Base-by-base conservation (phyloP, 768 basidiomycete species). In the Krasilnikovozyma curviuscula region DNA sequence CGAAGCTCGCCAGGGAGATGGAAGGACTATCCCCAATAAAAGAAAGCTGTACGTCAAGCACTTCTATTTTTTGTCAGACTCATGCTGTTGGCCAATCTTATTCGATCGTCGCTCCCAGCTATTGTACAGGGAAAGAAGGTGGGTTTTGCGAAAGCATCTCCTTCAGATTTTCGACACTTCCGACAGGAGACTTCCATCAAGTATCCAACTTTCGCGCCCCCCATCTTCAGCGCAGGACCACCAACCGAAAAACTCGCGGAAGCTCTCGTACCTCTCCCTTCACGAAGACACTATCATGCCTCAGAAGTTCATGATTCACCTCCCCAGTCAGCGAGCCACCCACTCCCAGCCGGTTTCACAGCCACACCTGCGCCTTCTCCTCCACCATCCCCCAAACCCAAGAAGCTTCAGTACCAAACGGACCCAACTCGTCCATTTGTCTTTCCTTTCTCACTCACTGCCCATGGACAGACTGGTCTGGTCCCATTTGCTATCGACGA, bases 401-500 rank as follows among this genome's bases (percentile, higher is more conserved):
- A 98, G 69, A 95, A 97, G 63, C 91, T 91, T 61, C 85, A 91
- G 61, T 98, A 85, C 63, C 93, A 97, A 61, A 98, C 93, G 0
- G 93, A 98, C 64, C 93, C 89, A 61, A 77, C 68, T 39, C 72
- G 83, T 12, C 91, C 93, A 1, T 98, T 97, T 63, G 67, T 97
- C 52, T 89, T 98, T 63, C 93, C 93, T 0, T 98, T 93, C 62
- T 83, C 73, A 77, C n/a, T 40, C 50, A 65, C 52, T 45, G 68
- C 74, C 25, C 49, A 61, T 39, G 71, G 73, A 42, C 72, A 77
- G 49, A 70, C 69, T 21, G 73, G 74, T 34, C 68, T 83, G n/a
- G 83, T 97, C 3, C 93, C 93, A 2, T 88, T 80, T 62, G 86
- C 88, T 4, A 86, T 98, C 50, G 85, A 86, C 38, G 93, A 98